These are phyloP conservation scores for Pythium brachiatum DNA, from an alignment of 352 stramenopile genomes.

Conservation along the genomic window DNA sequence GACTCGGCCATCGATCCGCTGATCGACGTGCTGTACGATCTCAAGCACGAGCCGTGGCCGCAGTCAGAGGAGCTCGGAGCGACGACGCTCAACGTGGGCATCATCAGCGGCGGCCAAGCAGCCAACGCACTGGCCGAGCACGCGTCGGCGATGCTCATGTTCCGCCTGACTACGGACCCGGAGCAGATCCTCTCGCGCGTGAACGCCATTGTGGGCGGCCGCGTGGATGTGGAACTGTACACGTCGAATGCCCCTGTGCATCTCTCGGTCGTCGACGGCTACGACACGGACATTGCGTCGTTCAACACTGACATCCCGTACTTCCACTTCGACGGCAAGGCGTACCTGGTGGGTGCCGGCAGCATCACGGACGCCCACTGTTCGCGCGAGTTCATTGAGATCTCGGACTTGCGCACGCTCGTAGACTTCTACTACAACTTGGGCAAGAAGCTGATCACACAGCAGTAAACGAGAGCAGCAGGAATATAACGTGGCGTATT, in stretches of 20 bases:
- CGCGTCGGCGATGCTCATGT: conserved; percentile 88
- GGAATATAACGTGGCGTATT: neutral
- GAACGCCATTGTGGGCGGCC: conserved; percentile 56
- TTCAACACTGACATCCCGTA: conserved; percentile 91
- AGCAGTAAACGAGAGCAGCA: conserved; percentile 27
- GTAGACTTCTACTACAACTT: conserved; percentile 73
- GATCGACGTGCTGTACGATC: conserved; percentile 78
- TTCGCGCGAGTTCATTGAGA: conserved; percentile 68
- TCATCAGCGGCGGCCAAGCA: conserved; percentile 77
- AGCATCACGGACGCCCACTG: conserved; percentile 78
- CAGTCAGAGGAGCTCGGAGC: conserved; percentile 73
- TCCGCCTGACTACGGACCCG: conserved; percentile 73
- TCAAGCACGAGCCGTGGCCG: conserved; percentile 79
- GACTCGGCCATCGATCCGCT: conserved; percentile 83
- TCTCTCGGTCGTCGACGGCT: conserved; percentile 79
- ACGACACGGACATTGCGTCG: conserved; percentile 79
- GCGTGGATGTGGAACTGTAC: conserved; percentile 76
- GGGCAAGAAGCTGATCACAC: conserved; percentile 62
- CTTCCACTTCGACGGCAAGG: conserved; percentile 77
- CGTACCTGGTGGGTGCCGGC: conserved; percentile 73
- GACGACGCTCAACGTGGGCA: conserved; percentile 84
- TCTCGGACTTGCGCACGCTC: conserved; percentile 55
- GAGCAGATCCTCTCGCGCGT: conserved; percentile 69
- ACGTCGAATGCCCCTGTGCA: conserved; percentile 80
- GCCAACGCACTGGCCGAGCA: conserved; percentile 80